Conservation (phyloP, 2,329 filamentous ascomycete species). For the Calonectria crousiana region DNA sequence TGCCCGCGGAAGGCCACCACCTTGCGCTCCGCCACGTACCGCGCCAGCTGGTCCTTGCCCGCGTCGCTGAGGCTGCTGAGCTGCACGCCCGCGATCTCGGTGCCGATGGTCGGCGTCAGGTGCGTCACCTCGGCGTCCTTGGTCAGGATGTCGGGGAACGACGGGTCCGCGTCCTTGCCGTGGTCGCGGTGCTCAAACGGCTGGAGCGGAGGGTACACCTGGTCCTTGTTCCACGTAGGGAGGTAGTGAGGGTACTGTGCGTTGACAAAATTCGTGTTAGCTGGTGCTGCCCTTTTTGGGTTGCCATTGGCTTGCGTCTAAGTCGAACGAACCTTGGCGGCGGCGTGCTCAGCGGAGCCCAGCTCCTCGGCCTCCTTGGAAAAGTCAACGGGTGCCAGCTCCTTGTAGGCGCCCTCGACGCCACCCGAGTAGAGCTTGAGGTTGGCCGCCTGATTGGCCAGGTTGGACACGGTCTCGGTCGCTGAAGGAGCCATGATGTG, state of each 20-base stretch:
- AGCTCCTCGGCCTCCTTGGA: conserved; percentile 37
- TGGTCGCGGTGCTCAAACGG: conserved; percentile 81
- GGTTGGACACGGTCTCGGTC: conserved; percentile 32
- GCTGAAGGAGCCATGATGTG: conserved; percentile 42
- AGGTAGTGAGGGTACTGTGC: conserved; percentile 78
- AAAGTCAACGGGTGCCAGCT: conserved; percentile 36
- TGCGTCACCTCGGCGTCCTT: conserved; percentile 65
- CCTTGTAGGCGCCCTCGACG: conserved; percentile 43
- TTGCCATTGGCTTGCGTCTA: neutral
- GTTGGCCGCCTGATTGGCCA: conserved; percentile 34
- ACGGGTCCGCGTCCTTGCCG: conserved; percentile 78
- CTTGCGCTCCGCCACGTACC: conserved; percentile 81
- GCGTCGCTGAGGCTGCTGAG: conserved; percentile 75
- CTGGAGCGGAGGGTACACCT: conserved; percentile 74
- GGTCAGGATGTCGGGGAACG: conserved; percentile 75
- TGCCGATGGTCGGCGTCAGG: conserved; percentile 79
- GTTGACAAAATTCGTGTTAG: too few relatives aligned
- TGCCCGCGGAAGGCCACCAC: conserved; percentile 84
- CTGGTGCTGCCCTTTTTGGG: too few relatives aligned
- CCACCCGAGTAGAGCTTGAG: conserved; percentile 44
- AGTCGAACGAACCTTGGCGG: conserved; percentile 37
- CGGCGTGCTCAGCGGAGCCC: conserved; percentile 35
- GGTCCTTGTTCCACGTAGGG: conserved; percentile 75
- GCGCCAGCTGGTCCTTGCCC: conserved; percentile 82
- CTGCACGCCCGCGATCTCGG: conserved; percentile 79